phyloP scores from a whole-genome alignment of 306 rosid species.

The Cyclanthera cordifolia region DNA sequence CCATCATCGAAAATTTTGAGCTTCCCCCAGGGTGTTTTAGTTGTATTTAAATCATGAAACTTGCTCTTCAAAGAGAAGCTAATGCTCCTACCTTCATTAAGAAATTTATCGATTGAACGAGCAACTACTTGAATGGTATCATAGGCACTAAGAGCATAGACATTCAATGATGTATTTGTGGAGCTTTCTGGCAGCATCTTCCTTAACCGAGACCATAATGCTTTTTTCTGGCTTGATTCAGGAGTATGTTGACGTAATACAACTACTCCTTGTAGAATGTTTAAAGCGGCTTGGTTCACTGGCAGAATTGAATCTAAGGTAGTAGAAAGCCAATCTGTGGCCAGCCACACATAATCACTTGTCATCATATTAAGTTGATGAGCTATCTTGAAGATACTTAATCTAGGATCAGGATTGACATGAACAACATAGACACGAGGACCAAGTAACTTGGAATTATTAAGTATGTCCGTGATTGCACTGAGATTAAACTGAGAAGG shows the following conservation, averaged over 20 bases:
- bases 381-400: constrained; percentile 56
- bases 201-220: constrained; percentile 48
- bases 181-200: constrained; percentile 32
- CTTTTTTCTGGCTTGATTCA: constrained; percentile 37
- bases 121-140: constrained; percentile 82
- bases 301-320: constrained; percentile 54
- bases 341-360: constrained; percentile 64
- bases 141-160: constrained; percentile 67
- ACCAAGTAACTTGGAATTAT: constrained; percentile 47
- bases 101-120: constrained; percentile 39
- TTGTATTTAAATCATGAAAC: constrained; percentile 19
- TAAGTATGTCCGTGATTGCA: constrained; percentile 43
- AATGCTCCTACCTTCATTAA: constrained; percentile 33
- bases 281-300: constrained; percentile 27
- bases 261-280: constrained; percentile 64
- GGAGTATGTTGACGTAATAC: constrained; percentile 62
- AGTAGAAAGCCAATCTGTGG: constrained; percentile 76
- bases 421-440: constrained; percentile 84
- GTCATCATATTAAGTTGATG: constrained; percentile 66
- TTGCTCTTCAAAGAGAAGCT: constrained; percentile 37
- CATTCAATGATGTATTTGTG: constrained; percentile 33
- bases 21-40: constrained; percentile 39
- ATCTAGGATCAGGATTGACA: constrained; percentile 50
- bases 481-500: constrained; percentile 35
- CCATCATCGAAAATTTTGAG: constrained; percentile 67